Base-by-base conservation (phyloP, 768 basidiomycete genomes). In the Amanita phalloides region DNA sequence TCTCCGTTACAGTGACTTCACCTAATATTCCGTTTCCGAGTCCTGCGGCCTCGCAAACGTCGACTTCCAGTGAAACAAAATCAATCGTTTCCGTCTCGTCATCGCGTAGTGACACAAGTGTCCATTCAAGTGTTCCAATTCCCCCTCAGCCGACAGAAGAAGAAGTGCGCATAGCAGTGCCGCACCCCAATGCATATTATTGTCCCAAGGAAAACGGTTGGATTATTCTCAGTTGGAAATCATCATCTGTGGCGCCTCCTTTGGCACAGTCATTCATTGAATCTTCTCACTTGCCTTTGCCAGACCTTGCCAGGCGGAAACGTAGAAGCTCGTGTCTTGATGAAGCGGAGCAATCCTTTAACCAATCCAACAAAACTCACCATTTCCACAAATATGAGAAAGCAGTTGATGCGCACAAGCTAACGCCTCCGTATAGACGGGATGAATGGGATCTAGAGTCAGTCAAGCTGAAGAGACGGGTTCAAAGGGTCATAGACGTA, bases 101-200 rank as follows among this genome's bases (percentile, higher is more conserved):
- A 0, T 52, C 54, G 4, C 54, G 58, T 30, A 37, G 48, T 7
- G 48, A 49, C 21, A 28, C 10, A 23, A 47, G 33, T 21, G 33
- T 23, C n/a, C 33, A 20, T 43, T 14, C 49, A 21, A 43, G 28
- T 11, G 3, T 66, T 44, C 57, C 65, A n/a, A 60, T 69, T 48
- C 52, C 53, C 28, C 11, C 56, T 4, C 62, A 70, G 8, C 84
- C 83, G 1, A 71, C 79, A n/a, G 69, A 74, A 53, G 77, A 80
- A 33, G 85, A 89, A 57, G 69, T 83, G 5, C 76, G 73, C n/a
- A 77, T 74, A 13, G 75, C 87, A 28, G 72, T 87, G 28, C 89
- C 90, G 10, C 88, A 92, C 61, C 82, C 89, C 4, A 79, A 86
- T 57, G 87, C 86, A 11, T 87, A 87, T 62, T 92, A 86, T 61